Base-by-base conservation (phyloP, 148 eudicot species). In the Dysphania ambrosioides region DNA sequence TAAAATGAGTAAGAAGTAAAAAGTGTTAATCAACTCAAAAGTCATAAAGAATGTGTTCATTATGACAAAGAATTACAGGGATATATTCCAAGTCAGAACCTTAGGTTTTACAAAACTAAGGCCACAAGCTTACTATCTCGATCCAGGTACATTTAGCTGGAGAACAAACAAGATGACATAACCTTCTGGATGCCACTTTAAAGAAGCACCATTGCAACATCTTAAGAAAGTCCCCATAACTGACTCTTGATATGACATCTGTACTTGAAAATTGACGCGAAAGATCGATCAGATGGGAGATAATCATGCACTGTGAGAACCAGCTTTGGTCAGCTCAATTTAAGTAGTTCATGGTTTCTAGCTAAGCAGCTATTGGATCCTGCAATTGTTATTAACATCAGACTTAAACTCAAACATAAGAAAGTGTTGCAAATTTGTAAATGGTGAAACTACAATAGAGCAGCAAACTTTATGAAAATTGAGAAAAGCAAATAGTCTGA, bases 351-450 rank as follows among this genome's bases (percentile, higher is more conserved):
- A 58, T 19, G 36, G 2, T 36, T 59, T 12, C 26, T 2, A 47
- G 27, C 60, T 75, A 81, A 1, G 84, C 86, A 7, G 86, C 79
- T 65, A 84, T 84, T 61, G 86, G 86, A 75, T 84, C 86, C 86
- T 83, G 83, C 59, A 65, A 70, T 30, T 2, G 58, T 47, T 29
- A 55, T 26, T 44, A 75, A 0, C 18, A 2, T 19, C 53, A 4
- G 26, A 30, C 27, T 47, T 21, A 30, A 51, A 68, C 13, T 42
- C 11, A 4, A 57, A 27, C 3, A 30, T 40, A 59, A 16, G 12
- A 1, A n/a, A 13, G 47, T 13, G 8, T 18, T n/a, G 47, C 59
- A 35, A 53, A 56, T 29, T 51, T 64, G 34, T 2, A 21, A 36
- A 23, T 4, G 47, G 12, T 24, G 38, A 24, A 16, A 32, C 34